Conservation (phyloP, 1,284 basidiomycete genomes). For the Chalciporus sp. region DNA sequence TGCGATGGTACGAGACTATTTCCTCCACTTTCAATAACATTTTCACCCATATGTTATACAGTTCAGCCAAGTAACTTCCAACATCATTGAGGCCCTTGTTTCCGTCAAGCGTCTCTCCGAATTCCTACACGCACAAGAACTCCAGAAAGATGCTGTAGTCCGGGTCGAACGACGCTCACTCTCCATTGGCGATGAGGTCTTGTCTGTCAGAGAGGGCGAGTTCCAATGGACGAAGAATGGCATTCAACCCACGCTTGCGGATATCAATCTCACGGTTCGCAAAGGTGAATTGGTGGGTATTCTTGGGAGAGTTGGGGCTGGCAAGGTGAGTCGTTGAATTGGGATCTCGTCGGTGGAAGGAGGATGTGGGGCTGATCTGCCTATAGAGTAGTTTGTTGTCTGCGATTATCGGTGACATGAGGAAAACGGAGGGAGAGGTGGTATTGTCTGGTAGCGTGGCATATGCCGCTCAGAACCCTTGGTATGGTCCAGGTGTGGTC, state of each 20-base stretch:
- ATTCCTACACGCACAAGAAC: constrained; percentile 81
- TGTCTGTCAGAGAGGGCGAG: constrained; percentile 74
- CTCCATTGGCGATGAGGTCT: constrained; percentile 64
- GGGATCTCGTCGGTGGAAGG: neutral
- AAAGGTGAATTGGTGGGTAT: constrained; percentile 90
- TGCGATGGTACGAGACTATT: constrained; percentile 62
- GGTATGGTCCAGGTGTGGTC: constrained; percentile 45
- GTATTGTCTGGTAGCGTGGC: constrained; percentile 76
- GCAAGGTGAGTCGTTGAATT: constrained; percentile 62
- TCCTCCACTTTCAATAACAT: neutral
- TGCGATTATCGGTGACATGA: constrained; percentile 90
- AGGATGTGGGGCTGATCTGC: neutral
- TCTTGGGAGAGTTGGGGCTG: constrained; percentile 89
- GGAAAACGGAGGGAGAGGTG: constrained; percentile 72
- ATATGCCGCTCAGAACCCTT: constrained; percentile 90
- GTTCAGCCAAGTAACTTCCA: constrained; percentile 74
- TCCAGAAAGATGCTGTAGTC: constrained; percentile 75
- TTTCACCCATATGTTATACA: constrained; percentile 27
- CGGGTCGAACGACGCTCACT: constrained; percentile 48
- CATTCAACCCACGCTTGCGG: constrained; percentile 68
- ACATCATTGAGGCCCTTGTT: constrained; percentile 84
- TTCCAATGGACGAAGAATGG: constrained; percentile 75
- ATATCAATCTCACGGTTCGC: constrained; percentile 73
- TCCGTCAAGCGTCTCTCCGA: constrained; percentile 79
- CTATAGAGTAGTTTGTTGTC: constrained; percentile 68